Evolutionary conservation across 1,284 basidiomycete species (phyloP), one percentile per base, ranked within the genome.

Genomic region (Melampsora americana): DNA sequence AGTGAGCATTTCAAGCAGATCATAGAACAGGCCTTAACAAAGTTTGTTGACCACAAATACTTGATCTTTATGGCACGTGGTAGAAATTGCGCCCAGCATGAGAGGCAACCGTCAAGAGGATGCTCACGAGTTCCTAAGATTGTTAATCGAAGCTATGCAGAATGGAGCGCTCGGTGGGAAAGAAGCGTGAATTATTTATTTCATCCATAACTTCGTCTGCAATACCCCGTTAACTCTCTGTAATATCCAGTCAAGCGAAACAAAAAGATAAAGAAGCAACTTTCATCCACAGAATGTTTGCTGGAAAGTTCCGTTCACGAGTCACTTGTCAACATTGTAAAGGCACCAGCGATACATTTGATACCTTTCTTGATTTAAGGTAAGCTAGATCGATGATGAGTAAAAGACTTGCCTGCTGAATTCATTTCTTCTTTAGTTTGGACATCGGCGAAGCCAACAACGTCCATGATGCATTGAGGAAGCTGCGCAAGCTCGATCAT

Each of bases 111-210:
- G 93, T 78, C 96, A 99, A 84, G 96, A 99, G 83, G 96, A 99
- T 83, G 90, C 95, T 3, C 96, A 99, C 83, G 96, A 99, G 83
- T 99, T 99, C 81, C 88, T 99, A 69, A 90, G 96, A 39, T 96
- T 97, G 83, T 89, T 92, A 30, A 89, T 98, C 48, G 96, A 99
- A 81, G 90, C 90, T 32, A 83, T 97, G 72, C 95, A 97, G 83
- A 92, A 90, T 81, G 89, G 90, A 11, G 92, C 91, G 82, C 85
- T 95, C 70, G 87, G 87, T 61, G 90, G 89, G 28, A 83, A 88
- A 69, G 85, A 90, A 76, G 88, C 89, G 90, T 92, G 82, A 80
- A 88, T 86, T 1, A 5, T n/a, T n/a, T 59, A 30, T n/a, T 39
- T 28, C 11, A 23, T 26, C 12, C 23, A 14, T 3, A n/a, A 28